These are phyloP conservation scores for Pyricularia pennisetigena DNA, from an alignment of 2,329 filamentous ascomycete genomes.

Conservation along the genomic window DNA sequence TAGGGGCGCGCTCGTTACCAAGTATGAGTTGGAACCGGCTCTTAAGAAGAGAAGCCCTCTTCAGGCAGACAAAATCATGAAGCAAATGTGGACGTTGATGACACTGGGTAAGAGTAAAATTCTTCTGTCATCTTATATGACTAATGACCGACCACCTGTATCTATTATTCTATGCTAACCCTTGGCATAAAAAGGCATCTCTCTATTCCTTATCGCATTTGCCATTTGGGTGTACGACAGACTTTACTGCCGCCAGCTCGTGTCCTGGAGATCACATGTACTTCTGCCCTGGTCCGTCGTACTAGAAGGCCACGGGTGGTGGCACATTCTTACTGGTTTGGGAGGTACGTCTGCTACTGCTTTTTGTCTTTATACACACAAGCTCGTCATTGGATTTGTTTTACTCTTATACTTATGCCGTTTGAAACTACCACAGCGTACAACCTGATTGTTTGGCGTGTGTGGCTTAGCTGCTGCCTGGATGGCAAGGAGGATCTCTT, in stretches of 20 bases:
- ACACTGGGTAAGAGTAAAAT: slow-evolving; percentile 33
- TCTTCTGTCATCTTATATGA: not conserved
- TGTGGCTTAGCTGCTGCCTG: slow-evolving; percentile 70
- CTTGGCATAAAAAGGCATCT: slow-evolving; percentile 39
- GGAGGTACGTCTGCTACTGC: slow-evolving; percentile 30
- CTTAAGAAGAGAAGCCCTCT: slow-evolving; percentile 32
- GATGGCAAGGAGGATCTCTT: slow-evolving; percentile 66
- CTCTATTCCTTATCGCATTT: slow-evolving; percentile 66
- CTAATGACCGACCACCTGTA: too few species aligned
- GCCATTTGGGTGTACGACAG: slow-evolving; percentile 74
- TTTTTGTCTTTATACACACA: not conserved
- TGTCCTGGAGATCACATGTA: slow-evolving; percentile 54
- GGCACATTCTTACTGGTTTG: slow-evolving; percentile 73
- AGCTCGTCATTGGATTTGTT: not conserved
- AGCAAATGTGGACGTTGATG: slow-evolving; percentile 70
- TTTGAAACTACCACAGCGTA: slow-evolving; percentile 43
- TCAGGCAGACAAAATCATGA: slow-evolving; percentile 37
- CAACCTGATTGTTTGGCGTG: slow-evolving; percentile 74
- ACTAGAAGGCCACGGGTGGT: slow-evolving; percentile 47
- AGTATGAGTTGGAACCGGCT: slow-evolving; percentile 33
- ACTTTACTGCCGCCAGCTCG: slow-evolving; percentile 57
- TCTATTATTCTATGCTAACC: not conserved
- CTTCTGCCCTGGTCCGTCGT: slow-evolving; percentile 73
- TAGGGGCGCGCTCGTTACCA: slow-evolving; percentile 69
- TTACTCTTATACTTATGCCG: not conserved